A percentile compares a stretch with the other conserved stretches of the same genome.
Conservation (phyloP, 495 filamentous ascomycete species). For the Penicillium herquei region DNA sequence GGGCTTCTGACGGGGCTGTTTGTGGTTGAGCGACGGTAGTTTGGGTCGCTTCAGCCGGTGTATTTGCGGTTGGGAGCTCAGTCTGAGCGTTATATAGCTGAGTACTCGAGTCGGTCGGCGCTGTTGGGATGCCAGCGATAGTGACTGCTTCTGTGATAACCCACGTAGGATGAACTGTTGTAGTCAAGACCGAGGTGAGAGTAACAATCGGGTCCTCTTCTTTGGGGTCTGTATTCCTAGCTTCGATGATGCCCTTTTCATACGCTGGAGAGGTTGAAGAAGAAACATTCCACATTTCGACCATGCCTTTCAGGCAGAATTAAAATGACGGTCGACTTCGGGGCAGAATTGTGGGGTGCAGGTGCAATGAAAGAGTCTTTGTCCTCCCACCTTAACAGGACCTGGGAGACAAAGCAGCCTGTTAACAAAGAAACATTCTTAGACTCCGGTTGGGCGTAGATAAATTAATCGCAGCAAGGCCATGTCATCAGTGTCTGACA, state of each 20-base stretch:
- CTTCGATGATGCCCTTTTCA: background rate
- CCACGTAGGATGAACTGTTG: conserved; percentile 10
- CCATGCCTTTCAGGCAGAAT: conserved; percentile 8
- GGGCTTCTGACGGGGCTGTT: background rate
- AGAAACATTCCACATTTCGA: conserved; percentile 12
- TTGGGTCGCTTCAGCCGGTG: background rate
- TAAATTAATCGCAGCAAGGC: background rate
- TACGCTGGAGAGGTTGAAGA: background rate
- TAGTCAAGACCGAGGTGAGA: conserved; percentile 11
- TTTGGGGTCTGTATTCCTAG: background rate
- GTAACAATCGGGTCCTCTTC: background rate
- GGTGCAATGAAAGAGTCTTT: background rate
- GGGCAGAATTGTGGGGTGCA: background rate
- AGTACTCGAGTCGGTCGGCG: background rate
- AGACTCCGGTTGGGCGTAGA: background rate
- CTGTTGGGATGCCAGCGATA: background rate
- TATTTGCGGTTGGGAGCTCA: background rate
- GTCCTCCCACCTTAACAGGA: background rate
- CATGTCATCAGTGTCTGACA: background rate
- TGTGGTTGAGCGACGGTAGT: background rate
- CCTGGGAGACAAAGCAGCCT: background rate
- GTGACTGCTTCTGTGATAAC: conserved; percentile 6
- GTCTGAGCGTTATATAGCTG: background rate
- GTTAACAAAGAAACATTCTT: conserved; percentile 2
- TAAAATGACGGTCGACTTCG: background rate